Evolutionary conservation across 2,329 filamentous ascomycete species (phyloP).

Genomic region (Rugonectria rugulosa): DNA sequence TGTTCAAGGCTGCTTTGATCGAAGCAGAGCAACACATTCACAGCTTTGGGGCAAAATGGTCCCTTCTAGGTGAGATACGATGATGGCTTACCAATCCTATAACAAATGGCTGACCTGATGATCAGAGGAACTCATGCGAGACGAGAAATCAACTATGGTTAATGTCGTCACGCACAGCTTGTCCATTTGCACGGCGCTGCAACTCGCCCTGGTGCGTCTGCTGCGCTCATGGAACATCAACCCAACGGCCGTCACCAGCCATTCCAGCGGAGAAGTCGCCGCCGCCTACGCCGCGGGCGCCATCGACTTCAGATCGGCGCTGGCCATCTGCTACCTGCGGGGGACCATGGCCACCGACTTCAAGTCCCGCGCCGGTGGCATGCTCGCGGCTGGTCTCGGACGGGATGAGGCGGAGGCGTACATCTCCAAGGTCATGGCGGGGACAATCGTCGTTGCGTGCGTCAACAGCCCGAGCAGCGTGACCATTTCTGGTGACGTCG

Average conservation of each 20-base stretch:
- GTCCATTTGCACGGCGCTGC: constrained; percentile 61
- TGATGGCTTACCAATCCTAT: not conserved
- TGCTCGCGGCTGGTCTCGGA: constrained; percentile 44
- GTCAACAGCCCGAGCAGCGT: constrained; percentile 26
- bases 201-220: constrained; percentile 54
- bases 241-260: constrained; percentile 45
- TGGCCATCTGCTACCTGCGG: constrained; percentile 33
- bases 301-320: constrained; percentile 40
- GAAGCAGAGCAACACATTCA: constrained; percentile 30
- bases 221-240: constrained; percentile 41
- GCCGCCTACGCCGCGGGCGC: constrained; percentile 50
- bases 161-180: constrained; percentile 54
- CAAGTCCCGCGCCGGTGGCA: too few relatives aligned
- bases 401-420: constrained; percentile 30
- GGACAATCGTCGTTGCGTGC: constrained; percentile 17
- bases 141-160: constrained; percentile 26
- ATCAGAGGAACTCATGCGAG: not conserved
- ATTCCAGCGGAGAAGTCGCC: constrained; percentile 51
- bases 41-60: constrained; percentile 38
- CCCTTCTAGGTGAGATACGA: not conserved
- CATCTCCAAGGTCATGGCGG: constrained; percentile 19
- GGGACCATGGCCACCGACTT: too few relatives aligned
- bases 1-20: constrained; percentile 4
- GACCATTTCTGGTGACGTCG: constrained; percentile 22
- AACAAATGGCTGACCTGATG: not conserved